Percentiles rank a stretch among this genome's conserved stretches.
phyloP scores from a whole-genome alignment of 1,139 yeast genomes.

The Sporopachydermia cereana region DNA sequence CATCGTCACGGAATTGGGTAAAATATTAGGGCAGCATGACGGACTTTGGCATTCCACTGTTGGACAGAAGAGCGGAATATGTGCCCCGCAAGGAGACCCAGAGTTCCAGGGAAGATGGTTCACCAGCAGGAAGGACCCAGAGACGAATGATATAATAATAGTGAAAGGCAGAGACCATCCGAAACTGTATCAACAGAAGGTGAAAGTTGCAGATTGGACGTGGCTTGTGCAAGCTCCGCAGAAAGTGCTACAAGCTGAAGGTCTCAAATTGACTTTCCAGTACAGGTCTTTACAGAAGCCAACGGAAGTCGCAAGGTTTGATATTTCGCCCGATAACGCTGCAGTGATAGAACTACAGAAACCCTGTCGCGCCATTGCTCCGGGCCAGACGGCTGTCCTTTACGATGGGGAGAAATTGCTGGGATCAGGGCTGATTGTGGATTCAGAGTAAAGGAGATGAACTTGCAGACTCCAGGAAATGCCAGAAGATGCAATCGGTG shows the following conservation, averaged over 20 bases:
- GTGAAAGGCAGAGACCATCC: conserved; percentile 63
- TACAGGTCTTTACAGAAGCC: conserved; percentile 63
- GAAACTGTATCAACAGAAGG: conserved; percentile 36
- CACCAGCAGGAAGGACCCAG: conserved; percentile 56
- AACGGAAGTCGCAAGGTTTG: conserved; percentile 20
- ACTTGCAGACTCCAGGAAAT: too few relatives aligned
- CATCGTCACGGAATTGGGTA: conserved; percentile 55
- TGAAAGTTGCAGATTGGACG: conserved; percentile 36
- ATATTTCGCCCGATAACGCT: conserved; percentile 6
- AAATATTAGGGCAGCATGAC: conserved; percentile 65
- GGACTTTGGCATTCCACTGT: conserved; percentile 94
- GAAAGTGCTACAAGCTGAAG: conserved; percentile 11
- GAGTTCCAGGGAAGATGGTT: conserved; percentile 73
- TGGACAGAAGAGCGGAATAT: conserved; percentile 71
- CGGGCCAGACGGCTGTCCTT: conserved; percentile 77
- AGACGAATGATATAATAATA: conserved; percentile 62
- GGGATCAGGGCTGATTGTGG: conserved; percentile 57
- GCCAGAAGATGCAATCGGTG: too few relatives aligned
- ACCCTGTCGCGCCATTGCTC: conserved; percentile 65
- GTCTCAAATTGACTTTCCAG: conserved; percentile 35
- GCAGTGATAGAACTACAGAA: conserved; percentile 28
- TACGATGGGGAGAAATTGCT: conserved; percentile 57
- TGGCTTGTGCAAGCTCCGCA: conserved; percentile 33
- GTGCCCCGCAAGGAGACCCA: conserved; percentile 84
- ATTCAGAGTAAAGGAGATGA: conserved; percentile 6